Base-by-base conservation (phyloP, 345 rosid genomes). In the Dipteronia sinensis region DNA sequence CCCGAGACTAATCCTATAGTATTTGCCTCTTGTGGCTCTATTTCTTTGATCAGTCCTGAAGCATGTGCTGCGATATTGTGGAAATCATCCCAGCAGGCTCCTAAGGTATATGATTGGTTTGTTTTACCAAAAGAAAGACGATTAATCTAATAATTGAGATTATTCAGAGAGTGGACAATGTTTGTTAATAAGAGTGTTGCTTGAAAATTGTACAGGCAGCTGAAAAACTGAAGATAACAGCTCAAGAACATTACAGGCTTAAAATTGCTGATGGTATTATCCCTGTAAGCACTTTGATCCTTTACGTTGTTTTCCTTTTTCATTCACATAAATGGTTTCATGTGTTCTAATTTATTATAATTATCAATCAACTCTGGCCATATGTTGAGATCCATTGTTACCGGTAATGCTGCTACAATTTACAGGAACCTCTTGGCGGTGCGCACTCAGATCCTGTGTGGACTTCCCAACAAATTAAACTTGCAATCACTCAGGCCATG, bases 31-130 rank as follows among this genome's bases (percentile, higher is more conserved):
- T 75, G 51, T 76, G 79, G 29, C 49, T 68, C 13, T 68, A 55
- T 67, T 78, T 55, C 72, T 74, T 69, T 56, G 49, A 72, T 10
- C 79, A 82, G 86, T 77, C 82, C 82, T 69, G 82, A 81, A 78
- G 78, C 78, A 62, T 77, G 83, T 56, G 74, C 78, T 47, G 82
- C 84, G 10, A 81, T 77, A 53, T 74, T 79, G 76, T 83, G 82
- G 83, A 83, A 83, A 58, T 66, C 73, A 73, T 73, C 86, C 67
- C 76, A 74, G 63, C 82, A 82, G 55, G 80, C 83, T 78, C 84
- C 81, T 55, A 73, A 79, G 81, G 83, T 80, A 78, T 19, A 69
- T 44, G 49, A 20, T 51, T 31, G 2, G 46, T 23, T 22, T 65
- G 44, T 3, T 65, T 65, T 8, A 7, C 64, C 64, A 34, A 56